Evolutionary conservation across 73 alveolate species (phyloP).

Genomic region (Tetrahymena borealis): DNA sequence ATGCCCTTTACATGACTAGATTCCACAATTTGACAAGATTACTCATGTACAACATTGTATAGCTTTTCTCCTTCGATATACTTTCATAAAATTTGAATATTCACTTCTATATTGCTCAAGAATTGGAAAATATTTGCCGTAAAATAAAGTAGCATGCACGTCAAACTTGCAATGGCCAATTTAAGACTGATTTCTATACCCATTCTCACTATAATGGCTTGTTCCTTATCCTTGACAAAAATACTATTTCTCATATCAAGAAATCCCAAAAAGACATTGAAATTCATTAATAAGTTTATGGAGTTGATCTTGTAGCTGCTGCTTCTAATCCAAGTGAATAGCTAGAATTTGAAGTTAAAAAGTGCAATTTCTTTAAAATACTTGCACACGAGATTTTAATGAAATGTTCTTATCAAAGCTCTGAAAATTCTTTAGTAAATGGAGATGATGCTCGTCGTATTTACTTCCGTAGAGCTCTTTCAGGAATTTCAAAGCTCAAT

Average conservation of each 20-base stretch:
- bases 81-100: neutral
- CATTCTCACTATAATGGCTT: neutral
- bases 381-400: neutral
- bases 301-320: neutral
- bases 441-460: constrained; percentile 4
- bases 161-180: neutral
- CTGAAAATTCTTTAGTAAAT: neutral
- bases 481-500: neutral
- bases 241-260: neutral
- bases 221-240: neutral
- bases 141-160: neutral
- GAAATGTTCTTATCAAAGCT: neutral
- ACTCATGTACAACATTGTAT: neutral
- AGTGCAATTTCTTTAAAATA: neutral
- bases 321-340: neutral
- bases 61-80: neutral
- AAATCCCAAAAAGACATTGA: neutral
- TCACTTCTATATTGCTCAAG: neutral
- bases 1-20: neutral
- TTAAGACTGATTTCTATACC: neutral
- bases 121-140: neutral
- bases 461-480: neutral
- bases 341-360: neutral
- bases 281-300: neutral
- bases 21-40: neutral